Evolutionary conservation across 2,329 filamentous ascomycete species (phyloP).

Genomic region (Botrytis porri): DNA sequence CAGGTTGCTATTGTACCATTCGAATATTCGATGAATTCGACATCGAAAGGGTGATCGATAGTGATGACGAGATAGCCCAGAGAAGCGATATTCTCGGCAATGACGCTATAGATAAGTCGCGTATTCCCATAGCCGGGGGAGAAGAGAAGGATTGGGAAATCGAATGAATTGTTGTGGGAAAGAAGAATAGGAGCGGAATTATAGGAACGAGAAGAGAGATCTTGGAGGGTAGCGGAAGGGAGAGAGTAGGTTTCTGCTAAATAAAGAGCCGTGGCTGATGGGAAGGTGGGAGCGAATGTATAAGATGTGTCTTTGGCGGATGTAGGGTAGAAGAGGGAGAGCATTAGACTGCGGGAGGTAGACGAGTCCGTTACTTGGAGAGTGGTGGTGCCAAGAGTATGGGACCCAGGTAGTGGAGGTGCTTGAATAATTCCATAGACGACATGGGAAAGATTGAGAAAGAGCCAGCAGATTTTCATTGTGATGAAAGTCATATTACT

Average conservation of each 20-base stretch:
- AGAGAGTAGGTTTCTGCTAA: conserved; percentile 10
- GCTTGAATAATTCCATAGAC: conserved; percentile 8
- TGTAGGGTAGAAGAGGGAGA: conserved; percentile 20
- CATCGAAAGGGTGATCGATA: conserved; percentile 41
- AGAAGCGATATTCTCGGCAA: conserved; percentile 39
- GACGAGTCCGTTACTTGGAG: conserved; percentile 10
- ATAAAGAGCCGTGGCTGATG: conserved; percentile 7
- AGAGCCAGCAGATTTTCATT: conserved; percentile 6
- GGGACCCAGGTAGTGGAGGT: conserved; percentile 1
- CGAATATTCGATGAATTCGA: conserved; percentile 38
- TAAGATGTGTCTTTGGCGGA: background rate
- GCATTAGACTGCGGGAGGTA: conserved; percentile 18
- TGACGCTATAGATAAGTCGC: conserved; percentile 36
- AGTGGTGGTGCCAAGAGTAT: conserved; percentile 14
- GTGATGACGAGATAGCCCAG: conserved; percentile 39
- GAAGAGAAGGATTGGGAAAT: conserved; percentile 38
- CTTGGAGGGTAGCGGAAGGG: background rate
- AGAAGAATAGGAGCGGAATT: background rate
- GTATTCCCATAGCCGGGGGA: conserved; percentile 36
- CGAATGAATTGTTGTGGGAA: background rate
- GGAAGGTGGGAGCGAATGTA: background rate
- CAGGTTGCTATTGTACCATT: conserved; percentile 27
- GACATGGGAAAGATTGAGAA: background rate
- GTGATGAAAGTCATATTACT: background rate
- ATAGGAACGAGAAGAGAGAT: conserved; percentile 5